These are phyloP conservation scores for Acanthamoeba royreba DNA, from an alignment of 208 protist species.

Conservation along the genomic window DNA sequence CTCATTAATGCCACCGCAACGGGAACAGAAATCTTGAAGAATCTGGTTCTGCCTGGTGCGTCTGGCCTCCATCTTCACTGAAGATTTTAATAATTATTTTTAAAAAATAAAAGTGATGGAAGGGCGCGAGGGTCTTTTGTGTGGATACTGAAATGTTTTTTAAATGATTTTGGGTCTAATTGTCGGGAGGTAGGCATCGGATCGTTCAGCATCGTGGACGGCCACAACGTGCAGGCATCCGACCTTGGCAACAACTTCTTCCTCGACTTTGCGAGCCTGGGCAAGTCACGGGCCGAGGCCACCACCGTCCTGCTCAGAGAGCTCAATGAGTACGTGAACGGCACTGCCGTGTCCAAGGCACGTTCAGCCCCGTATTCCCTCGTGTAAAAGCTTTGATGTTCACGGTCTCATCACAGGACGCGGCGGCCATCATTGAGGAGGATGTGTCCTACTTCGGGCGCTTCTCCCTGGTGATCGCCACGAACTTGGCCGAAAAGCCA, in stretches of 20 bases:
- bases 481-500: constrained; percentile 56
- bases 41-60: constrained; percentile 90
- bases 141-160: too few relatives aligned
- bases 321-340: constrained; percentile 85
- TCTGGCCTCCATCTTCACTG: not conserved
- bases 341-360: constrained; percentile 70
- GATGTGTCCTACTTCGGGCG: constrained; percentile 75
- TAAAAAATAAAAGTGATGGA: too few relatives aligned
- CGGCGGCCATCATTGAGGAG: constrained; percentile 55
- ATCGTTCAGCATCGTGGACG: constrained; percentile 92
- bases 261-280: constrained; percentile 74
- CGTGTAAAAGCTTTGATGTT: not conserved
- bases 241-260: constrained; percentile 97
- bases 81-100: too few relatives aligned
- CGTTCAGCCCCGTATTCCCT: not conserved
- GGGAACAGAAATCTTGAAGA: constrained; percentile 93
- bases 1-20: constrained; percentile 89
- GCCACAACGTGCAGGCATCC: constrained; percentile 73
- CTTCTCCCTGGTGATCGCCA: constrained; percentile 80
- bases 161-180: too few relatives aligned
- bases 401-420: constrained; percentile 6
- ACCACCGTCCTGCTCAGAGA: constrained; percentile 82
- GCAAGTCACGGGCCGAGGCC: constrained; percentile 79
- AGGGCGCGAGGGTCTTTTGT: too few relatives aligned
- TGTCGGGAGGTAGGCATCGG: constrained; percentile 85